These are phyloP conservation scores for Alternaria tenuissima DNA, from an alignment of 2,329 filamentous ascomycete genomes.

Conservation along the genomic window DNA sequence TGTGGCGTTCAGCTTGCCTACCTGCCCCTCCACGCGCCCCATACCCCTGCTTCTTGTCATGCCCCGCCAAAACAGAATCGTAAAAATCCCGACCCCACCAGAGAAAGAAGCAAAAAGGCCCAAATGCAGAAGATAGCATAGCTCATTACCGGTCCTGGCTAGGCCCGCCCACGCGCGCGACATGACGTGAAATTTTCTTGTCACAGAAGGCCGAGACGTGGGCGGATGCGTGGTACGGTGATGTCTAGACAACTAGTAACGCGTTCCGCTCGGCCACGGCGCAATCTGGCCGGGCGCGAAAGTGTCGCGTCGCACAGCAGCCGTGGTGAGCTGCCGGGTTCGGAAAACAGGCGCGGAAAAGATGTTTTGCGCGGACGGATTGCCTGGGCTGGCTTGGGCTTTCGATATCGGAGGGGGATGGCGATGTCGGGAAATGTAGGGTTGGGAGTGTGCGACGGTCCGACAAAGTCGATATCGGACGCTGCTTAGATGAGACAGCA, in stretches of 20 bases:
- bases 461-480: neutral
- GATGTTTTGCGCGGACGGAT: neutral
- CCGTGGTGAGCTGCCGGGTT: neutral
- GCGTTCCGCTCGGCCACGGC: neutral
- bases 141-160: constrained; percentile 3
- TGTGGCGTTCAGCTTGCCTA: neutral
- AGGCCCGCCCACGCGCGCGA: neutral
- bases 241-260: constrained; percentile 1
- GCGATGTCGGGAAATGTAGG: constrained; percentile 4
- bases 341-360: constrained; percentile 5
- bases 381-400: neutral
- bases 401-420: constrained; percentile 7
- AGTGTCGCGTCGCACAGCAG: neutral
- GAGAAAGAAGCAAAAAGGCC: constrained; percentile 5
- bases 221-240: neutral
- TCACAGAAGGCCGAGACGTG: neutral
- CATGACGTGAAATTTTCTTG: neutral
- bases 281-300: neutral
- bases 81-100: neutral
- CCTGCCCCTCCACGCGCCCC: neutral
- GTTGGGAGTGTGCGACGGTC: neutral
- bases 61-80: constrained; percentile 6
- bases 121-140: constrained; percentile 14
- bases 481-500: neutral
- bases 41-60: neutral